Base-by-base conservation (phyloP, 768 basidiomycete genomes). In the Hysterangium stoloniferum region DNA sequence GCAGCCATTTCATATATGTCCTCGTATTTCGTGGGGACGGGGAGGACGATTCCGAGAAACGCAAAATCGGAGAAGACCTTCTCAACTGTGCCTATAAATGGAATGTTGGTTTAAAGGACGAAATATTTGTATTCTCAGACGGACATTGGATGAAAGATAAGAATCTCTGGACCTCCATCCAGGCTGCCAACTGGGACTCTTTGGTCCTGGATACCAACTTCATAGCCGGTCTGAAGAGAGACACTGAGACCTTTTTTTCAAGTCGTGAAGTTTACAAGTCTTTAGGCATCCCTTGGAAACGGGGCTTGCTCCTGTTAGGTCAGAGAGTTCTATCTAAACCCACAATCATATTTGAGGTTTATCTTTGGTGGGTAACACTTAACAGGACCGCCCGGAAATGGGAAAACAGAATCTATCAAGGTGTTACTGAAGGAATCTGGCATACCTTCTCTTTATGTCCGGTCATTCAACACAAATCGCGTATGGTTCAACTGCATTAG, bases 161-260 rank as follows among this genome's bases (percentile, higher is more conserved):
- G 29, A 34, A 50, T 19, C 58, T 64, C 9, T 60, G 54, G 45
- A 27, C 52, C 17, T 60, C 61, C 25, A 56, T 70, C 11, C 61
- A 62, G 36, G 54, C 55, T 37, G 59, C 64, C 4, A 48, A 56
- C 27, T 69, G 68, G 68, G 58, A 65, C 19, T 64, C 66, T 45
- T 59, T 69, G 38, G 63, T 69, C 31, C 58, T 69, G 20, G 59
- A 64, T 22, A 52, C 62, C 6, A 45, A 54, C 6, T 65, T 73
- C 59, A 68, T 70, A 53, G 52, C 57, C 3, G 54, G 60, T 1
- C 33, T 73, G 8, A 61, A 62, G 41, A 58, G 66, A 19, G 72
- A 73, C 45, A 67, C 70, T 35, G 38, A 58, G 19, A 64, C 62
- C 1, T 74, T 74, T 63, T 71, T 70, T 61, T 57, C 59, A 27